These are phyloP conservation scores for Apophysomyces elegans DNA, from an alignment of 371 early-diverging fungal species.

Conservation along the genomic window DNA sequence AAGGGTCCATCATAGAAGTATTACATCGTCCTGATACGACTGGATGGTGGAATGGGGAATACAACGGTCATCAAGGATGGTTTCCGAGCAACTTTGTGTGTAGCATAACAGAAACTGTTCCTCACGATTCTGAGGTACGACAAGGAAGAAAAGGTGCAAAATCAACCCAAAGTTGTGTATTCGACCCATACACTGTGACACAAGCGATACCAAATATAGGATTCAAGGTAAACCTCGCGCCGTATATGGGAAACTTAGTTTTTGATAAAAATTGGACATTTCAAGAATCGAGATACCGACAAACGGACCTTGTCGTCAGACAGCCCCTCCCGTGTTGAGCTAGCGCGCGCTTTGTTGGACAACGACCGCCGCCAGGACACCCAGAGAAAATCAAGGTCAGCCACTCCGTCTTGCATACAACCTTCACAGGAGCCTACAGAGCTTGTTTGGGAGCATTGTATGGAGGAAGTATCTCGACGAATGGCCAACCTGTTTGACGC, in stretches of 20 bases:
- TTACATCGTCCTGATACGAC: constrained; percentile 44
- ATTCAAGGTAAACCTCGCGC: neutral
- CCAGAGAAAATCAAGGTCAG: constrained; percentile 17
- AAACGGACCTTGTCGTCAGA: neutral
- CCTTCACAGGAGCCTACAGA: constrained; percentile 4
- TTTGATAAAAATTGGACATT: neutral
- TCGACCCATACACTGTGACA: constrained; percentile 1
- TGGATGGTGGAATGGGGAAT: constrained; percentile 60
- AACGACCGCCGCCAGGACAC: constrained; percentile 29
- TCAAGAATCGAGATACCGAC: neutral
- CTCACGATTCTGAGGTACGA: constrained; percentile 12
- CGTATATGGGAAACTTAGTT: neutral
- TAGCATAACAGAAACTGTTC: constrained; percentile 43
- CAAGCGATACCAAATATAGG: constrained; percentile 1
- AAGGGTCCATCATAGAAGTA: constrained; percentile 57
- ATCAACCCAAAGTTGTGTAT: neutral
- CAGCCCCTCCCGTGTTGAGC: constrained; percentile 25
- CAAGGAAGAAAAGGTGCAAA: neutral
- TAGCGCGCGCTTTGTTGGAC: constrained; percentile 38
- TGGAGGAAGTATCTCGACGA: constrained; percentile 18
- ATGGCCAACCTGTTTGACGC: constrained; percentile 32
- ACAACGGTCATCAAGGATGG: constrained; percentile 51
- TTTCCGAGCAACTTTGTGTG: constrained; percentile 58
- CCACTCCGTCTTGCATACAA: constrained; percentile 9
- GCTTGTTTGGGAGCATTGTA: constrained; percentile 14